Conservation (phyloP, 495 filamentous ascomycete genomes). For the Penicillium crystallinum region DNA sequence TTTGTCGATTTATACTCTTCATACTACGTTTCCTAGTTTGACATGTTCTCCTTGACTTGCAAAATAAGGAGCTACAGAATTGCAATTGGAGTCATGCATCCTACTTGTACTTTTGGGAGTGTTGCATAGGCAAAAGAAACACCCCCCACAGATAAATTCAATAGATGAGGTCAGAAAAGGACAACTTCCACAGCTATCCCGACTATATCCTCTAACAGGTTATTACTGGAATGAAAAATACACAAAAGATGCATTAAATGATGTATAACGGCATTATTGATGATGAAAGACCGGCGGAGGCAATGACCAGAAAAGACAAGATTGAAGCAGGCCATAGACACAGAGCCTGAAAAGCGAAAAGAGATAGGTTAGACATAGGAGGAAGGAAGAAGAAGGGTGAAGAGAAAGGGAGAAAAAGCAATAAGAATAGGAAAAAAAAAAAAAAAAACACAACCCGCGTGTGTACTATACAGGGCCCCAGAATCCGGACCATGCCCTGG, state of each 20-base stretch:
- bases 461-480: slow-evolving; percentile 23
- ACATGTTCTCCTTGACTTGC: too few species aligned
- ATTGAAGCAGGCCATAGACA: slow-evolving; percentile 10
- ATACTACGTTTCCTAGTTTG: too few species aligned
- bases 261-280: slow-evolving; percentile 19
- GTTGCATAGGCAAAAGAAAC: not conserved
- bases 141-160: not conserved
- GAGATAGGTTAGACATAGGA: slow-evolving; percentile 4
- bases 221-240: not conserved
- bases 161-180: not conserved
- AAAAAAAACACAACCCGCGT: slow-evolving; percentile 19
- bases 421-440: slow-evolving; percentile 1
- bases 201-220: not conserved
- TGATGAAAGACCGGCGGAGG: slow-evolving; percentile 7
- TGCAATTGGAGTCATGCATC: too few species aligned
- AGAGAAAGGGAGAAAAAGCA: not conserved
- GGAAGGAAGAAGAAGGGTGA: slow-evolving; percentile 7
- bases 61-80: too few species aligned
- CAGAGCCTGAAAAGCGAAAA: not conserved
- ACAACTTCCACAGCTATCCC: not conserved
- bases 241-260: slow-evolving; percentile 30
- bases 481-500: slow-evolving; percentile 10
- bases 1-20: not conserved
- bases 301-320: slow-evolving; percentile 9
- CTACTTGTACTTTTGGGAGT: too few species aligned